A percentile compares a stretch with the other conserved stretches of the same genome.
These are phyloP conservation scores for Aspergillus sp. DNA, from an alignment of 2,329 filamentous ascomycete genomes.

Conservation along the genomic window DNA sequence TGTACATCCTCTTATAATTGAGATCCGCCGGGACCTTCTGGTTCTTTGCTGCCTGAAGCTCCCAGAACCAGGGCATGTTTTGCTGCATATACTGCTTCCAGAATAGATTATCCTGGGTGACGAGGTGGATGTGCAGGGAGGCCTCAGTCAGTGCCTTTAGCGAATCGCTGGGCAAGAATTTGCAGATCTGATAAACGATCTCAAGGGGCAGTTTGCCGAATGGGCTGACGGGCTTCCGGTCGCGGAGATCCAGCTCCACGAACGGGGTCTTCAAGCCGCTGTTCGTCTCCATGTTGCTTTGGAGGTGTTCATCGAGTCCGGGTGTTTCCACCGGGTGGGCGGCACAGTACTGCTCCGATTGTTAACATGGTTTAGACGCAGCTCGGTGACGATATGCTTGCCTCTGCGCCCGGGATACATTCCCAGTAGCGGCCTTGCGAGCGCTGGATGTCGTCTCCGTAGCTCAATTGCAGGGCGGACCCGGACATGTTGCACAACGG, in stretches of 20 bases:
- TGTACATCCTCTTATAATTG: slow-evolving; percentile 21
- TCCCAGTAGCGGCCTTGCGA: slow-evolving; percentile 27
- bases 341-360: slow-evolving; percentile 19
- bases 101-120: slow-evolving; percentile 24
- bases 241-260: slow-evolving; percentile 8
- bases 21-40: slow-evolving; percentile 8
- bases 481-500: slow-evolving; percentile 15
- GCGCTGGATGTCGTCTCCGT: slow-evolving; percentile 20
- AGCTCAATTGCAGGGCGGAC: slow-evolving; percentile 19
- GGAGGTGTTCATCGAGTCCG: slow-evolving; percentile 9
- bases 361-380: not conserved
- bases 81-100: slow-evolving; percentile 21
- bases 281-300: slow-evolving; percentile 10
- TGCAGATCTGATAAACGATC: slow-evolving; percentile 22
- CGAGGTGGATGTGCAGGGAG: slow-evolving; percentile 18
- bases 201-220: slow-evolving; percentile 22
- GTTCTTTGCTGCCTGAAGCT: slow-evolving; percentile 10
- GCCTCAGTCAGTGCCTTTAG: slow-evolving; percentile 20
- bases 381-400: not conserved
- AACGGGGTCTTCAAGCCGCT: slow-evolving; percentile 9
- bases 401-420: slow-evolving; percentile 24
- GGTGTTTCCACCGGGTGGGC: slow-evolving; percentile 19
- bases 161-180: slow-evolving; percentile 19
- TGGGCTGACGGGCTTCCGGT: slow-evolving; percentile 16
- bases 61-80: slow-evolving; percentile 27